Base-by-base conservation (phyloP, 257 asterid species). In the Sherardia arvensis region DNA sequence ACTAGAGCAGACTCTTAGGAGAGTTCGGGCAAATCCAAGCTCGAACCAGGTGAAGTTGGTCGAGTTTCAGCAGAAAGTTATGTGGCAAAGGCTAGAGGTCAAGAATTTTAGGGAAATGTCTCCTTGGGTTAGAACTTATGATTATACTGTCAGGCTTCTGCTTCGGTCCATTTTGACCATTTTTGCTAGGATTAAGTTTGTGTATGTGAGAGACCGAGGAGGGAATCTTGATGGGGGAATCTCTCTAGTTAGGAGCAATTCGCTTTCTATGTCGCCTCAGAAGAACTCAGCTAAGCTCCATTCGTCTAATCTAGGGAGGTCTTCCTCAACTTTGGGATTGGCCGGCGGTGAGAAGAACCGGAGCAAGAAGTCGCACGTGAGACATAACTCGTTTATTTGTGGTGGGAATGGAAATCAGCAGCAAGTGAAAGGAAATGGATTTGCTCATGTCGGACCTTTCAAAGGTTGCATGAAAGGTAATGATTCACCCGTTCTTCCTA, bases 1-100 rank as follows among this genome's bases (percentile, higher is more conserved):
- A 81, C 85, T 83, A 22, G 97, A 87, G 71, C 98, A 88, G 78
- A 83, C 76, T 33, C 55, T 86, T 71, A 85, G 84, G 80, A 74
- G 88, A 55, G 80, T 80, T 83, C 67, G 80, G 69, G 80, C 78
- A 36, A 84, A 91, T 66, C 79, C 80, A 7, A 77, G 70, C 54
- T 53, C 77, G 6, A 73, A 81, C 56, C 81, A 73, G 66, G 84
- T 80, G 60, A 83, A 81, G 66, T 48, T 88, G 73, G 83, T 85
- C 1, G 97, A 85, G 75, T 85, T 80, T 74, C 94, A 82, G 85
- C 93, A 85, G 81, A 92, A 87, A 74, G 89, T 92, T 26, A 55
- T 71, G 70, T 80, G 91, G 95, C 95, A 92, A 68, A 84, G 84
- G 8, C 88, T 78, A 73, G 95, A 92, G 75, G 97, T 89, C 74